Base-by-base conservation (phyloP, 2,329 filamentous ascomycete species). In the Zasmidium citrigriseum region DNA sequence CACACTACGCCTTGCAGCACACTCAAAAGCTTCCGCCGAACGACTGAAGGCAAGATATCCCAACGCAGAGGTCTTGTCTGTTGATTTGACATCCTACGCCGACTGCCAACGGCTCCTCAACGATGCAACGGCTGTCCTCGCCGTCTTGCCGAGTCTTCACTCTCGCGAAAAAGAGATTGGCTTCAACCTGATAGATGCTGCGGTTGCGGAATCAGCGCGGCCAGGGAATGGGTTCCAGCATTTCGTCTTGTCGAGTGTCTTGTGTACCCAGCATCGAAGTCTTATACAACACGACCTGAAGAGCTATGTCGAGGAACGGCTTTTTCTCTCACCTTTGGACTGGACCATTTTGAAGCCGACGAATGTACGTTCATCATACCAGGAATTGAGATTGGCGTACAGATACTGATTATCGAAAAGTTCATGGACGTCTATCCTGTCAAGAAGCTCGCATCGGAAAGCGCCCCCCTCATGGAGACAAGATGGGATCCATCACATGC, bases 211-310 rank as follows among this genome's bases (percentile, higher is more conserved):
- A 29, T 49, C 59, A 2, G 41, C 38, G 1, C 55, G 64, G 16
- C 57, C 54, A 2, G 64, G 59, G n/a, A 64, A 52, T 29, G 47
- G 29, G 0, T 70, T 75, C 61, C 64, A 68, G 61, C 75, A 77
- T 55, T 76, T 76, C 50, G 67, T 76, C 41, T 70, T 70, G 54
- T 70, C 67, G 34, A 69, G 66, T 21, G 72, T 75, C 18, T 52
- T 73, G 3, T 61, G 70, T 49, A 69, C 72, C 0, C 72, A 73
- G 59, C 59, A 73, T 11, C 63, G 69, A 24, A 72, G 72, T 49
- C 67, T 76, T 59, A 65, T 72, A 61, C 72, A 74, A 59, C 74
- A 76, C 51, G 73, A 72, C 56, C 64, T 67, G 52, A 75, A 75
- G 52, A 64, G 68, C 16, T 60, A 67, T 45, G 58, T 75, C 45